These are phyloP conservation scores for Firmiana major DNA, from an alignment of 345 rosid genomes.

Conservation along the genomic window DNA sequence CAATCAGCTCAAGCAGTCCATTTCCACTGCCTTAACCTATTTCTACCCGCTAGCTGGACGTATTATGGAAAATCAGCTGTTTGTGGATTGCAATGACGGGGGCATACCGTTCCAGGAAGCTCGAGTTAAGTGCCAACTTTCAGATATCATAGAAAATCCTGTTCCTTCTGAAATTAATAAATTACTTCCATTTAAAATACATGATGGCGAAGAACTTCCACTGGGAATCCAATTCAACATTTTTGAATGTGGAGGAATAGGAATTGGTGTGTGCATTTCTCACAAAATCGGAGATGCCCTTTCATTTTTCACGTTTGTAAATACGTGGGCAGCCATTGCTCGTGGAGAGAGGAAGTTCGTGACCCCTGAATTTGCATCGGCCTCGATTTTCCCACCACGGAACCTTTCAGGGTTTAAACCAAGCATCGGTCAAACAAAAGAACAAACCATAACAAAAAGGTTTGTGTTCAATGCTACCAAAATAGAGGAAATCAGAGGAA, in stretches of 20 bases:
- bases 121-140: constrained; percentile 22
- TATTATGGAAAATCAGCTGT: background rate
- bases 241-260: constrained; percentile 2
- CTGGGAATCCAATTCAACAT: constrained; percentile 4
- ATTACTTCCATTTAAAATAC: constrained; percentile 22
- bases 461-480: constrained; percentile 24
- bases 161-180: constrained; percentile 20
- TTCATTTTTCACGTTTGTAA: constrained; percentile 8
- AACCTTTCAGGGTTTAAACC: constrained; percentile 14
- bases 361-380: background rate
- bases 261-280: background rate
- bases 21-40: background rate
- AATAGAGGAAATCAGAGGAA: constrained; percentile 18
- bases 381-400: constrained; percentile 4
- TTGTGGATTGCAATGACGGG: constrained; percentile 25
- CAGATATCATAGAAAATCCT: constrained; percentile 14
- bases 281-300: constrained; percentile 13
- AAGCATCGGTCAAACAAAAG: background rate
- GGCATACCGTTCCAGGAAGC: constrained; percentile 26
- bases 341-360: background rate
- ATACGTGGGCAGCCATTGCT: background rate
- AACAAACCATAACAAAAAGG: constrained; percentile 24
- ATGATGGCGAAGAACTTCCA: background rate
- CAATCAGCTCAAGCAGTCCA: background rate
- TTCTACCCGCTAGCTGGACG: constrained; percentile 12